These are phyloP conservation scores for Diatrype stigma DNA, from an alignment of 2,329 filamentous ascomycete species.

Conservation along the genomic window DNA sequence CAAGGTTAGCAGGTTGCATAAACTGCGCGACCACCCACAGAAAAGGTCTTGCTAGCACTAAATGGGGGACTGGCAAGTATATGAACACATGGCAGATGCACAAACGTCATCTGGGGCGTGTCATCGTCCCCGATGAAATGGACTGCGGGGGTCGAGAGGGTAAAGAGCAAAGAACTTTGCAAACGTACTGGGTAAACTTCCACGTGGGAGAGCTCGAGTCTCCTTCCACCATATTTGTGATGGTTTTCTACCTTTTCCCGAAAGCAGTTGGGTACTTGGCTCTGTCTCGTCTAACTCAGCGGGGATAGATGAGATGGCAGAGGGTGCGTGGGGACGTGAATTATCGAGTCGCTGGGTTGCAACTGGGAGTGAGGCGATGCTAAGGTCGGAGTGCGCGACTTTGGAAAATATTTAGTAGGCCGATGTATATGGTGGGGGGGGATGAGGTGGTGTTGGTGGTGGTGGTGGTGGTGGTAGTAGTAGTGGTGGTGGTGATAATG, in stretches of 20 bases:
- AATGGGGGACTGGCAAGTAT: too few species aligned
- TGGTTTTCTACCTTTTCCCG: conserved; percentile 1
- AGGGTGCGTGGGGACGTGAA: conserved; percentile 5
- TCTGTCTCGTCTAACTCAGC: conserved; percentile 9
- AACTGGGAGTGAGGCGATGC: conserved; percentile 7
- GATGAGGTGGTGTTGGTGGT: conserved; percentile 2
- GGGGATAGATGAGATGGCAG: conserved; percentile 2
- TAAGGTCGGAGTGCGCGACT: conserved; percentile 9
- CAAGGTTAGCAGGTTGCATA: background rate
- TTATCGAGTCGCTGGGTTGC: conserved; percentile 9
- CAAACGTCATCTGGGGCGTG: too few species aligned
- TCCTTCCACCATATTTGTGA: conserved; percentile 86
- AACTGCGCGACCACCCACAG: too few species aligned
- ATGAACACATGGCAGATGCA: too few species aligned
- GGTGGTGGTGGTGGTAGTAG: conserved; percentile 4
- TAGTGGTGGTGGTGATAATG: background rate
- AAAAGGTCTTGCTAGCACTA: too few species aligned
- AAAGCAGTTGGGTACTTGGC: conserved; percentile 15
- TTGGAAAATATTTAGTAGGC: conserved; percentile 8
- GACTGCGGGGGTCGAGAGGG: conserved; percentile 14
- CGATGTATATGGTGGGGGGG: background rate
- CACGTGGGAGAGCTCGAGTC: conserved; percentile 92
- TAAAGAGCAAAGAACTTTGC: conserved; percentile 20
- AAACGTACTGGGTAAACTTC: conserved; percentile 97
- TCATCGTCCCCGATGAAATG: too few species aligned